A percentile compares a stretch with the other conserved stretches of the same genome.
These are phyloP conservation scores for Auxenochlorella pyrenoidosa DNA, from an alignment of 139 green algal genomes.

Conservation along the genomic window DNA sequence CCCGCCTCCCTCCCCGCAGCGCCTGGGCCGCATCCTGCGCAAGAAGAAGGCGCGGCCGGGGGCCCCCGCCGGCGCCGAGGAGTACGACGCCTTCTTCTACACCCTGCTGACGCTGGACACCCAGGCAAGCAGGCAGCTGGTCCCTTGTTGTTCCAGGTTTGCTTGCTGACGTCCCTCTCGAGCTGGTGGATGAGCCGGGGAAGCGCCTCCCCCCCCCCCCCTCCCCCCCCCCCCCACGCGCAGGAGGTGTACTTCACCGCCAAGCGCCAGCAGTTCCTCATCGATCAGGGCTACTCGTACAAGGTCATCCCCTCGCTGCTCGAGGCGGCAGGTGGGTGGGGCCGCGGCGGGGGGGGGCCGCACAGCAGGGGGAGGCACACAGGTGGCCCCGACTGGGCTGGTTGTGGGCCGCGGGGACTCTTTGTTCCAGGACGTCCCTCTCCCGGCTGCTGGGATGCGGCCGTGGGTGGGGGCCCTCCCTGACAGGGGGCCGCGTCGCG, in stretches of 20 bases:
- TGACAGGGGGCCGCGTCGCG: too few relatives aligned
- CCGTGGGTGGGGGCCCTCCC: too few relatives aligned
- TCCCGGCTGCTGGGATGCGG: too few relatives aligned
- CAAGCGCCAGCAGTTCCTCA: conserved; percentile 99
- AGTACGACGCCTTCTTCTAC: conserved; percentile 99
- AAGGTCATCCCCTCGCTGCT: conserved; percentile 94
- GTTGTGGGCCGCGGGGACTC: too few relatives aligned
- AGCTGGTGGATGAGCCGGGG: too few relatives aligned
- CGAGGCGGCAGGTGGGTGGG: conserved; percentile 51
- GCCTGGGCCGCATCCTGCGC: conserved; percentile 96
- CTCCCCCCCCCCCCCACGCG: neutral
- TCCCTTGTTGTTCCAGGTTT: too few relatives aligned
- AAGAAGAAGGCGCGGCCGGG: conserved; percentile 84
- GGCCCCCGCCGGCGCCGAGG: conserved; percentile 48
- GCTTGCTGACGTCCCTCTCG: too few relatives aligned
- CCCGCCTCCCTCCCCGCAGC: conserved; percentile 71
- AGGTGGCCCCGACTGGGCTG: too few relatives aligned
- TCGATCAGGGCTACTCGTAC: conserved; percentile 99
- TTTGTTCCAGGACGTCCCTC: too few relatives aligned
- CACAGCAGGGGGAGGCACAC: neutral
- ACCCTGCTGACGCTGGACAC: conserved; percentile 98
- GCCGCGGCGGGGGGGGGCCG: neutral
- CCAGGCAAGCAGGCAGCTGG: neutral
- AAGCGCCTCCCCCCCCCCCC: neutral
- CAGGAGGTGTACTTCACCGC: conserved; percentile 98